Conservation (phyloP, 148 eudicot genomes). For the Rhododendron griersonianum region DNA sequence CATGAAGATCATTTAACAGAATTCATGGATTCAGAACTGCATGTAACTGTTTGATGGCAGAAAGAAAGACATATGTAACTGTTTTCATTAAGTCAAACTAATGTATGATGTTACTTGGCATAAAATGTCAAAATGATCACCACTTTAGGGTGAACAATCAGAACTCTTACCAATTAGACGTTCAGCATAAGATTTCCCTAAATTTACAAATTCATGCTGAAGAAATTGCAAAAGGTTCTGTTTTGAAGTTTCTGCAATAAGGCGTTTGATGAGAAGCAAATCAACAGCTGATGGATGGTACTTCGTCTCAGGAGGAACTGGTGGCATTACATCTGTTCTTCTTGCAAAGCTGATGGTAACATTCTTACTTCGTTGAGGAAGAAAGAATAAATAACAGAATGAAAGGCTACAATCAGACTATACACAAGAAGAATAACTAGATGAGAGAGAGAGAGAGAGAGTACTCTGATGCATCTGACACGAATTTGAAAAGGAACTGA, state of each 20-base stretch:
- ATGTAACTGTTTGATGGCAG: neutral
- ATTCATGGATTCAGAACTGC: neutral
- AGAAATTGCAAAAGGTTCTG: conserved; percentile 80
- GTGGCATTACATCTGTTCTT: conserved; percentile 97
- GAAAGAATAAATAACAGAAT: conserved; percentile 1
- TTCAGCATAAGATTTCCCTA: conserved; percentile 83
- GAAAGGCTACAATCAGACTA: conserved; percentile 4
- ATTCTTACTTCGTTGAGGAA: conserved; percentile 61
- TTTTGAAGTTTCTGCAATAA: conserved; percentile 88
- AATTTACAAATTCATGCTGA: conserved; percentile 95
- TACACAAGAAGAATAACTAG: neutral
- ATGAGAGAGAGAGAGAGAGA: conserved; percentile 21
- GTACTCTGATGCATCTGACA: conserved; percentile 95
- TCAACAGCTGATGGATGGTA: conserved; percentile 99
- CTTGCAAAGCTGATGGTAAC: conserved; percentile 80
- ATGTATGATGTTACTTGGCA: neutral
- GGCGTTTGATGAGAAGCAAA: conserved; percentile 91
- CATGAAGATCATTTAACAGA: neutral
- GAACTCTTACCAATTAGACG: conserved; percentile 80
- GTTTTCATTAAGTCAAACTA: neutral
- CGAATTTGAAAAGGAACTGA: conserved; percentile 79
- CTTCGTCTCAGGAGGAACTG: conserved; percentile 87
- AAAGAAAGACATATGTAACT: neutral
- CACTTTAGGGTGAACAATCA: neutral
- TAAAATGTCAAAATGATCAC: neutral